Percentiles rank a stretch among this genome's conserved stretches.
phyloP scores from a whole-genome alignment of 768 basidiomycete genomes.

The Infundibulicybe gibba region DNA sequence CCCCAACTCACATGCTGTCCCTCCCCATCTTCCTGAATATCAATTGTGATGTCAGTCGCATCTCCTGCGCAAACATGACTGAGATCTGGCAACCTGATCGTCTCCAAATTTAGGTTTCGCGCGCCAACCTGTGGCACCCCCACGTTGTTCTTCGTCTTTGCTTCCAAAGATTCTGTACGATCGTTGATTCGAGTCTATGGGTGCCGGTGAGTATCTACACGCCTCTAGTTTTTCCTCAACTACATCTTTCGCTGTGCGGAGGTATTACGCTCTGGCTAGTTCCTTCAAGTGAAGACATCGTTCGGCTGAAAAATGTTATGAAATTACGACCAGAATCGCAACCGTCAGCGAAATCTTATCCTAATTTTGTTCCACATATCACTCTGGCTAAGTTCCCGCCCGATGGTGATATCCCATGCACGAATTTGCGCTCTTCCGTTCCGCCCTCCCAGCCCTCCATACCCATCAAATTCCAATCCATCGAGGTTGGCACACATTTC shows the following conservation, averaged over 20 bases:
- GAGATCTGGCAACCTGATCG: too few relatives aligned
- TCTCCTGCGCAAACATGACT: too few relatives aligned
- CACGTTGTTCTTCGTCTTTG: too few relatives aligned
- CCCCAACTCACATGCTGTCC: neutral
- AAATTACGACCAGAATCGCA: conserved; percentile 16
- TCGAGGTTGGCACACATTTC: conserved; percentile 59
- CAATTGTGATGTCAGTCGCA: too few relatives aligned
- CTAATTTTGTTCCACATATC: conserved; percentile 64
- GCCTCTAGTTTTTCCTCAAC: neutral
- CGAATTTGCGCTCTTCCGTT: conserved; percentile 35
- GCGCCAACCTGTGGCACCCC: too few relatives aligned
- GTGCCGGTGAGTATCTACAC: conserved; percentile 9
- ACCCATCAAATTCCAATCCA: conserved; percentile 43
- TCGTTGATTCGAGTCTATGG: too few relatives aligned
- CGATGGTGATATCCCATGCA: conserved; percentile 18
- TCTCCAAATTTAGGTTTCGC: neutral
- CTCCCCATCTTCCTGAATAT: too few relatives aligned
- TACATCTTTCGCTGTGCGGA: conserved; percentile 13
- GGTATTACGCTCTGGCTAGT: conserved; percentile 73
- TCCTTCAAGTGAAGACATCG: conserved; percentile 40
- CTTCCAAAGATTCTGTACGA: too few relatives aligned
- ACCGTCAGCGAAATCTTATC: conserved; percentile 42
- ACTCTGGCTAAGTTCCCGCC: conserved; percentile 52
- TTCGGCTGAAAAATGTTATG: conserved; percentile 47
- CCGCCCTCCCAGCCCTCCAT: conserved; percentile 30